These are phyloP conservation scores for Boletus edulis DNA, from an alignment of 768 basidiomycete genomes.

Conservation along the genomic window DNA sequence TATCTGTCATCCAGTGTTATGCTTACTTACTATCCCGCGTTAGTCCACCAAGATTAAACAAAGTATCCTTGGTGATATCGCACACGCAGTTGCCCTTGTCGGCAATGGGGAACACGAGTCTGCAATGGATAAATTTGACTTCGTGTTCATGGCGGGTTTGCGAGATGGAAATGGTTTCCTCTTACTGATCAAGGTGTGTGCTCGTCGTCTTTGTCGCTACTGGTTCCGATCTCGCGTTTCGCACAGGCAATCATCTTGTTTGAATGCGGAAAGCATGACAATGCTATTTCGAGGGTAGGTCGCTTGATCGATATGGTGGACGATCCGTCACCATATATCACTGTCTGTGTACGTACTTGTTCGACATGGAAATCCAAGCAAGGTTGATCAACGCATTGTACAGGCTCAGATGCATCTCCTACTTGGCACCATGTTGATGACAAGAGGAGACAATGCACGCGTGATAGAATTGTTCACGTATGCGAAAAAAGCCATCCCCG, in stretches of 20 bases:
- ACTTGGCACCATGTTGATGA: neutral
- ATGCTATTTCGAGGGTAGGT: no score
- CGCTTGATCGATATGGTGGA: no score
- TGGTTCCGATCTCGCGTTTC: neutral
- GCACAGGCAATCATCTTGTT: slow-evolving; percentile 1
- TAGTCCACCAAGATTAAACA: slow-evolving; percentile 1
- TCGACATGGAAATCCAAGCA: no score
- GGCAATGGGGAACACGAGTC: neutral
- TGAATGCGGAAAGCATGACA: neutral
- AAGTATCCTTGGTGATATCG: slow-evolving; percentile 9
- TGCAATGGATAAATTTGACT: neutral
- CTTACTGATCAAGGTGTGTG: slow-evolving; percentile 6
- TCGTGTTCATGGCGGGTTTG: neutral
- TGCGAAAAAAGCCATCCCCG: neutral
- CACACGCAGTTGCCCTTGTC: neutral
- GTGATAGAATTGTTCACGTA: neutral
- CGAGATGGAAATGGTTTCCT: neutral
- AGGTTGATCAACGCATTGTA: neutral
- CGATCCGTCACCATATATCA: no score
- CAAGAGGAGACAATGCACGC: neutral
- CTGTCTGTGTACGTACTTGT: no score
- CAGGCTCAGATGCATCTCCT: neutral
- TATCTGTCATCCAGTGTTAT: no score
- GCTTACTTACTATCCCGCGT: neutral
- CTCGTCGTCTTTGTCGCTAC: neutral